phyloP scores from a whole-genome alignment of 176 grass and related monocot genomes.

The Chloris gayana region DNA sequence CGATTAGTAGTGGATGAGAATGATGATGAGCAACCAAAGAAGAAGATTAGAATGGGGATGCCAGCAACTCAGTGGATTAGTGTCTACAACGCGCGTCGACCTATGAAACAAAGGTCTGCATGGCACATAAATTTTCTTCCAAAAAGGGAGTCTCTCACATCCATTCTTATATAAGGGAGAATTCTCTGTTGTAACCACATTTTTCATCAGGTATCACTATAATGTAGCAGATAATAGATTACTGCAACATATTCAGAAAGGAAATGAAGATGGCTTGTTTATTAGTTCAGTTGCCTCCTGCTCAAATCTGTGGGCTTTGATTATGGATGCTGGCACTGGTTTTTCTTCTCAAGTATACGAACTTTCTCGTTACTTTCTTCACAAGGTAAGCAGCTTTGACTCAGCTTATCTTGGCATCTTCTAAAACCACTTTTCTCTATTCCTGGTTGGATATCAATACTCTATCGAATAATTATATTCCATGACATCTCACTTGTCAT shows the following conservation, averaged over 20 bases:
- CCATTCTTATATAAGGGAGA: slow-evolving; percentile 22
- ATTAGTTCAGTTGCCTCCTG: slow-evolving; percentile 89
- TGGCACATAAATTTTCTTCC: slow-evolving; percentile 12
- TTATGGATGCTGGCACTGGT: slow-evolving; percentile 97
- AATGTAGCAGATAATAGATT: slow-evolving; percentile 94
- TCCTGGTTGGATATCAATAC: not conserved
- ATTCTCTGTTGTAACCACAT: slow-evolving; percentile 11
- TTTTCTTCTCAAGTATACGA: slow-evolving; percentile 84
- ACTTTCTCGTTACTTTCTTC: slow-evolving; percentile 79
- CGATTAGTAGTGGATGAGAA: slow-evolving; percentile 68
- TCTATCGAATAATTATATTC: slow-evolving; percentile 11
- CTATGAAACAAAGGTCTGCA: slow-evolving; percentile 94
- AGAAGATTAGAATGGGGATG: slow-evolving; percentile 96
- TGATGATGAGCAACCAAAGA: slow-evolving; percentile 92
- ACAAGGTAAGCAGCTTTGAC: slow-evolving; percentile 56
- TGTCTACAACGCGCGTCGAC: slow-evolving; percentile 82
- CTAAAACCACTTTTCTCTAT: slow-evolving; percentile 27
- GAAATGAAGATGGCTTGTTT: slow-evolving; percentile 97
- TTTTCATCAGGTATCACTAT: slow-evolving; percentile 90
- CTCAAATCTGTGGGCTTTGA: slow-evolving; percentile 89
- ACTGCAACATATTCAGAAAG: slow-evolving; percentile 85
- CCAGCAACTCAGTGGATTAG: slow-evolving; percentile 93
- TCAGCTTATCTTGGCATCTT: not conserved
- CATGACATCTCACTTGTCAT: slow-evolving; percentile 14
- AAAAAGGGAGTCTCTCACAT: too few species aligned